phyloP scores from a whole-genome alignment of 805 yeast genomes.

The Tetrapisispora fleetii region DNA sequence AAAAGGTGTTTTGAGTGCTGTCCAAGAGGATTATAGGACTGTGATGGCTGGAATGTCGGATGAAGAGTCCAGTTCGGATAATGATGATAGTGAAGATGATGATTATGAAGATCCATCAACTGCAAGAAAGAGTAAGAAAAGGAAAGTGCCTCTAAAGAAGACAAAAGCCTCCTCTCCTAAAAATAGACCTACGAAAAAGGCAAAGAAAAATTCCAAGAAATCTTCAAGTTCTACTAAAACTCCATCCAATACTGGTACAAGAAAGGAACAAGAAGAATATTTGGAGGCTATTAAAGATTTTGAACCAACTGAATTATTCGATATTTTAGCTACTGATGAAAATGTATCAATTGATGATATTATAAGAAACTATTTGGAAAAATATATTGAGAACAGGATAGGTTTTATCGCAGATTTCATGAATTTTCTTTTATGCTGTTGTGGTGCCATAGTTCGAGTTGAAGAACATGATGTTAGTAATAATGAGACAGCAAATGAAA shows the following conservation, averaged over 20 bases:
- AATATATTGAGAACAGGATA: slow-evolving; percentile 35
- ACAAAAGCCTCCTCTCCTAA: neutral
- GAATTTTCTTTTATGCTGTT: slow-evolving; percentile 57
- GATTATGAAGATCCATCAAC: slow-evolving; percentile 15
- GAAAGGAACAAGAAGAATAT: slow-evolving; percentile 23
- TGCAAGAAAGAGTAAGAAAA: slow-evolving; percentile 11
- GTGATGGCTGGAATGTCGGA: slow-evolving; percentile 3
- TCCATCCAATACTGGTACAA: slow-evolving; percentile 6
- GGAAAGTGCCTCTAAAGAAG: slow-evolving; percentile 1
- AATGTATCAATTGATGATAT: slow-evolving; percentile 42
- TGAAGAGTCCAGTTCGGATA: slow-evolving; percentile 5
- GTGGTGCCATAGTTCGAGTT: slow-evolving; percentile 61
- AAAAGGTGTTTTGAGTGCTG: slow-evolving; percentile 5
- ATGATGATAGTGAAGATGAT: slow-evolving; percentile 16
- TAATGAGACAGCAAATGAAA: slow-evolving; percentile 59
- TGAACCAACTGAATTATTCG: slow-evolving; percentile 39
- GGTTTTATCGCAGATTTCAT: slow-evolving; percentile 51
- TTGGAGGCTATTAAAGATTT: slow-evolving; percentile 35
- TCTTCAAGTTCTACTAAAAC: neutral
- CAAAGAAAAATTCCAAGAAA: slow-evolving; percentile 4
- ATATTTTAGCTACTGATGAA: slow-evolving; percentile 40
- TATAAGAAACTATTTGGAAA: slow-evolving; percentile 50
- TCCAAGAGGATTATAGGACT: slow-evolving; percentile 10
- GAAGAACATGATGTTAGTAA: slow-evolving; percentile 68
- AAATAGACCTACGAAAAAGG: slow-evolving; percentile 2